phyloP scores from a whole-genome alignment of 2,329 filamentous ascomycete genomes.

The Bipolaris cookei region DNA sequence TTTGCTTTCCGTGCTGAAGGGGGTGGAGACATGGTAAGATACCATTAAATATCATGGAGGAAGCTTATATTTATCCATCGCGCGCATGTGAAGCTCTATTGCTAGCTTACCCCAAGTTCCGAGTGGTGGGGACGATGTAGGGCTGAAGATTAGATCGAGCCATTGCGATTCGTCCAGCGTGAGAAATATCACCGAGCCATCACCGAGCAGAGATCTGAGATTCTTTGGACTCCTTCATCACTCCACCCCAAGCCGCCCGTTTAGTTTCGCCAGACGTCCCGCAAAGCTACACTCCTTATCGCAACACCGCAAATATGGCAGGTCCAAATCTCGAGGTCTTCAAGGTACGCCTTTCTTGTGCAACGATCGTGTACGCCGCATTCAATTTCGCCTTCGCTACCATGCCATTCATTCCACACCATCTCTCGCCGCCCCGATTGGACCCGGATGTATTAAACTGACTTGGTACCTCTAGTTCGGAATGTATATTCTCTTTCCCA shows the following conservation, averaged over 20 bases:
- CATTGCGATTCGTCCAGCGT: not conserved
- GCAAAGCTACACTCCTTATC: not conserved
- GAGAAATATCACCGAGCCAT: conserved; percentile 11
- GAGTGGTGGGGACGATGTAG: conserved; percentile 5
- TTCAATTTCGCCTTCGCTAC: not conserved
- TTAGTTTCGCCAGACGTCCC: not conserved
- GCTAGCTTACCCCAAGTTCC: conserved; percentile 7
- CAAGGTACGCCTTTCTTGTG: conserved; percentile 66
- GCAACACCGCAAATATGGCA: conserved; percentile 64
- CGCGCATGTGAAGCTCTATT: conserved; percentile 5
- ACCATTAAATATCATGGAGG: not conserved
- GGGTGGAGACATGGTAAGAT: not conserved
- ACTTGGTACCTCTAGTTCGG: conserved; percentile 72
- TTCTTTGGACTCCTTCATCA: conserved; percentile 10
- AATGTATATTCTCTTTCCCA: conserved; percentile 98
- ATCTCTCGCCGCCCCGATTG: not conserved
- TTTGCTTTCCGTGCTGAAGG: not conserved
- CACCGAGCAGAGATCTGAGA: conserved; percentile 12
- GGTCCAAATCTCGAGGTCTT: conserved; percentile 93
- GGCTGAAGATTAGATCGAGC: conserved; percentile 16
- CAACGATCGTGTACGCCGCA: not conserved
- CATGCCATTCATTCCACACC: conserved; percentile 2
- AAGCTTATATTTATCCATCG: not conserved
- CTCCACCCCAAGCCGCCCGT: conserved; percentile 4
- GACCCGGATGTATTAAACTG: not conserved